Evolutionary conservation across 768 basidiomycete species (phyloP).

Genomic region (Suillus luteus): DNA sequence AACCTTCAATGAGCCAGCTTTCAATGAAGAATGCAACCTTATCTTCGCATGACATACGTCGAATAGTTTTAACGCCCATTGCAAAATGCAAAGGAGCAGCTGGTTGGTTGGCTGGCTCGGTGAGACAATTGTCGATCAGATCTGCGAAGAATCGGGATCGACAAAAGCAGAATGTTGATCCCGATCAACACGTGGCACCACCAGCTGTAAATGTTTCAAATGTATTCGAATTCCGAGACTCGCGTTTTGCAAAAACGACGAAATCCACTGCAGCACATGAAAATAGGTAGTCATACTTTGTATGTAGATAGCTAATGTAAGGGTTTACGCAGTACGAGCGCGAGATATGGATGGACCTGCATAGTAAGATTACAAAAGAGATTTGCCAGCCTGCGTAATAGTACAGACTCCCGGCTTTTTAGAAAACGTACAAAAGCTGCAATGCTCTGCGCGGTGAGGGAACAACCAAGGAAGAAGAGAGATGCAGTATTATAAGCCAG

Average conservation of each 20-base stretch:
- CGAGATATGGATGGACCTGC: conserved; percentile 7
- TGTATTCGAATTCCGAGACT: background rate
- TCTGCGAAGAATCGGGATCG: background rate
- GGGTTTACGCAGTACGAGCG: conserved; percentile 10
- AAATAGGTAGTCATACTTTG: conserved; percentile 8
- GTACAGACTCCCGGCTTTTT: conserved; percentile 16
- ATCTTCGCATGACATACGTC: too few species aligned
- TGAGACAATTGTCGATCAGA: conserved; percentile 3
- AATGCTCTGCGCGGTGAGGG: conserved; percentile 2
- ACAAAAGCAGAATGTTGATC: background rate
- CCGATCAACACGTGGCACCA: conserved; percentile 4
- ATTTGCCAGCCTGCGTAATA: conserved; percentile 14
- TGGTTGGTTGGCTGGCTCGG: too few species aligned
- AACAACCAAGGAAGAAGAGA: background rate
- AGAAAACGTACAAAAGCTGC: conserved; percentile 3
- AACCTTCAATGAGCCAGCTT: background rate
- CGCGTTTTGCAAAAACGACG: background rate
- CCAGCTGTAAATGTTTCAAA: background rate
- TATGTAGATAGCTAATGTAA: conserved; percentile 14
- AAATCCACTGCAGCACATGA: conserved; percentile 2
- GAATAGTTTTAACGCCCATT: background rate
- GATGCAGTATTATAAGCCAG: conserved; percentile 7
- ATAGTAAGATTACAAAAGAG: conserved; percentile 5
- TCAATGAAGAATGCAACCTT: too few species aligned
- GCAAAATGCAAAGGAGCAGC: background rate